Conservation (phyloP, 2,329 filamentous ascomycete species). For the Colletotrichum sp. region DNA sequence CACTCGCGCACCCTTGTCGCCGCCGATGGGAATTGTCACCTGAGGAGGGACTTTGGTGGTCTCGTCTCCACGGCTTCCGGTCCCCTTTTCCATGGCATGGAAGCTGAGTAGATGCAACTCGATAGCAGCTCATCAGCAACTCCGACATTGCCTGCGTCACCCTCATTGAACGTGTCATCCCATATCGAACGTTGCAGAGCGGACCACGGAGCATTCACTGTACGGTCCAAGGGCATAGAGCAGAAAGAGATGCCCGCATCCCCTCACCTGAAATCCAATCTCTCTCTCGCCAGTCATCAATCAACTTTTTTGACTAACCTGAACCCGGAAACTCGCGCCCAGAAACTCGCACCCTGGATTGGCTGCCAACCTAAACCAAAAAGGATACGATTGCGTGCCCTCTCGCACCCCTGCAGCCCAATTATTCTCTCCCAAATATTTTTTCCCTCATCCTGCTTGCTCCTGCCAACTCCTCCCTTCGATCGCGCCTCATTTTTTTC, state of each 20-base stretch:
- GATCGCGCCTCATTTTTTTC: neutral
- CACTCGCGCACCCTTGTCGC: neutral
- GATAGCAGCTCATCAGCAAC: neutral
- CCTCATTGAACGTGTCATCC: neutral
- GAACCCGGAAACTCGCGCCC: neutral
- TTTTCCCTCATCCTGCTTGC: neutral
- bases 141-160: neutral
- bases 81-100: neutral
- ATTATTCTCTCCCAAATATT: conserved; percentile 15
- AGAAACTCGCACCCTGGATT: neutral
- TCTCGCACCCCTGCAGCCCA: neutral
- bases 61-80: neutral
- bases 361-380: neutral
- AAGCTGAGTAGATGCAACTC: neutral
- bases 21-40: neutral
- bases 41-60: neutral
- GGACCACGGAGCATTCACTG: neutral
- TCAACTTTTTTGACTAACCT: neutral
- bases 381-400: neutral
- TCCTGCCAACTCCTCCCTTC: neutral
- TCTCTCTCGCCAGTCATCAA: neutral
- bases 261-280: neutral
- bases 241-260: neutral
- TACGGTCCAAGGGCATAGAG: neutral
- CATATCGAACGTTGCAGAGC: neutral